Evolutionary conservation across 2,329 filamentous ascomycete species (phyloP), one percentile per base, ranked within the genome.

Genomic region (Claviceps pazoutovae): DNA sequence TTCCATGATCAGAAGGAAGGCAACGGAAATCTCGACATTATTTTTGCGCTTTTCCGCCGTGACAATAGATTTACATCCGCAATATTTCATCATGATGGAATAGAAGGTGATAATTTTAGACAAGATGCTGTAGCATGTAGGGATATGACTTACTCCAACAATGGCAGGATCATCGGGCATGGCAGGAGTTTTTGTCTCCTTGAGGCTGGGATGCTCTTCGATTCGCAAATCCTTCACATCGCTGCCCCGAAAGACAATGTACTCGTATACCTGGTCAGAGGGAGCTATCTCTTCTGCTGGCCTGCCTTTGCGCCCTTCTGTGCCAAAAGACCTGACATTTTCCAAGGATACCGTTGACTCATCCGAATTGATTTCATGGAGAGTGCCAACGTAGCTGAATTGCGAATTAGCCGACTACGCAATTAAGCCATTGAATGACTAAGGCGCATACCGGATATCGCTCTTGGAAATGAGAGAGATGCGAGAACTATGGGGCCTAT

Each of bases 11-110:
- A 96, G 89, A 95, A 96, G 90, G 90, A 96, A 96, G 90, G 89
- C 90, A 96, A 95, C 90, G 89, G 90, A 95, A 84, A 86, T 84
- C 81, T 95, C 90, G 83, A 95, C 90, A 95, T 74, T 79, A 78
- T 88, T 74, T 81, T 83, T 95, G 89, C 89, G 88, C 88, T 86
- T 84, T 84, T 86, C 86, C 84, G 84, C 82, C 78, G 80, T 79
- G 75, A 76, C 66, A 80, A 76, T 47, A 78, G 72, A 71, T 94
- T 95, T 88, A 93, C 88, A 95, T 95, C 90, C 90, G 89, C 79
- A 84, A 87, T 95, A 73, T 73, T 93, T 94, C 87, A 88, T 95
- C 90, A 95, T 81, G 62, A 61, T 68, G 71, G 73, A 66, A 46
- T 6, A 37, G 17, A 16, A 23, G 49, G 30, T 34, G 30, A 58